A percentile compares a stretch with the other conserved stretches of the same genome.
Evolutionary conservation across 306 rosid genomes (phyloP).

Genomic region (Quercus wislizeni): DNA sequence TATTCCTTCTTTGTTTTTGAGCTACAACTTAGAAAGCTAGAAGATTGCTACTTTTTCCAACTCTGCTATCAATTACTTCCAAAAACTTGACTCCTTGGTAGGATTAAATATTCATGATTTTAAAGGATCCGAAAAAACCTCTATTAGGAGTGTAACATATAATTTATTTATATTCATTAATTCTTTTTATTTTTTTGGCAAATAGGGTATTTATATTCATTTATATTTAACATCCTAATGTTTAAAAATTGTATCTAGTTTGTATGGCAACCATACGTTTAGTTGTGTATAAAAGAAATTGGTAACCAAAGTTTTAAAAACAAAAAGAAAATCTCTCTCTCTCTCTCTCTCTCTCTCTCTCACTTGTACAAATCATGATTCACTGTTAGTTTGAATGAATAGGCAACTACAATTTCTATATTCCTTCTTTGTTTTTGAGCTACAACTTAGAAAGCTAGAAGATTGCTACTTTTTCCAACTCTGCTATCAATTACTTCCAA

Average conservation of each 20-base stretch:
- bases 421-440: not conserved
- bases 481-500: not conserved
- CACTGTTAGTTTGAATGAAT: not conserved
- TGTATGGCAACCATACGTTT: too few relatives aligned
- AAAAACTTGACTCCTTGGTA: not conserved
- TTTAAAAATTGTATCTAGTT: too few relatives aligned
- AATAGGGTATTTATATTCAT: not conserved
- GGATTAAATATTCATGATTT: not conserved
- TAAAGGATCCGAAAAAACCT: not conserved
- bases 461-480: not conserved
- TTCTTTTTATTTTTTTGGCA: not conserved
- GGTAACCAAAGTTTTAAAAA: too few relatives aligned
- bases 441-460: not conserved
- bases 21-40: not conserved
- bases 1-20: not conserved
- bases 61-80: not conserved
- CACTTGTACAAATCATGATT: not conserved
- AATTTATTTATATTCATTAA: not conserved
- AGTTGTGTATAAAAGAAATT: too few relatives aligned
- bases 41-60: not conserved
- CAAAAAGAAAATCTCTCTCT: too few relatives aligned
- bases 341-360: too few relatives aligned
- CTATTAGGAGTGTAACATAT: not conserved
- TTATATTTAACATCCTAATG: not conserved
- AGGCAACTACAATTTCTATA: too few relatives aligned